These are phyloP conservation scores for Aspergillus costaricaensis DNA, from an alignment of 2,329 filamentous ascomycete genomes.

Conservation along the genomic window DNA sequence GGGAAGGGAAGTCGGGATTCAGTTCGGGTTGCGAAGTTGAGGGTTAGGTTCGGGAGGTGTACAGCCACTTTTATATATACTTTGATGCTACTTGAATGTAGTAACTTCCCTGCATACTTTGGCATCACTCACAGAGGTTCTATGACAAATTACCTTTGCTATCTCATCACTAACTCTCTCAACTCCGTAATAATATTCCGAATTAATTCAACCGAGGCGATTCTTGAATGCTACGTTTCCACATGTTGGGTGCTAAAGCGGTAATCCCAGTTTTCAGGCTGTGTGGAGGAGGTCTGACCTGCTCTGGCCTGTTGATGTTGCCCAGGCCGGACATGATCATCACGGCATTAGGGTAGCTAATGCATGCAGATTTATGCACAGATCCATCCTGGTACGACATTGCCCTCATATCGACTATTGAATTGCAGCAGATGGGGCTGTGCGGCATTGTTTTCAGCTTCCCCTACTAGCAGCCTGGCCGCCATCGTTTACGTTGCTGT, in stretches of 20 bases:
- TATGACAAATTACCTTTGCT: neutral
- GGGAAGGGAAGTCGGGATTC: neutral
- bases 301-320: too few relatives aligned
- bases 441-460: too few relatives aligned
- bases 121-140: neutral
- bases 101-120: neutral
- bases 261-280: neutral
- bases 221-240: neutral
- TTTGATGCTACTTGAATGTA: neutral
- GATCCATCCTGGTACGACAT: too few relatives aligned
- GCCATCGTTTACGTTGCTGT: too few relatives aligned
- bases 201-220: neutral
- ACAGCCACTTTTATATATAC: neutral
- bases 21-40: neutral
- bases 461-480: too few relatives aligned
- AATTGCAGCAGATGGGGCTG: too few relatives aligned
- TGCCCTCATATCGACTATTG: too few relatives aligned
- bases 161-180: neutral
- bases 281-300: neutral
- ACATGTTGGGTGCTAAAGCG: too few relatives aligned
- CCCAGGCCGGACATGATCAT: too few relatives aligned
- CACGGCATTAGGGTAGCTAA: too few relatives aligned
- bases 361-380: too few relatives aligned
- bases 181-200: neutral
- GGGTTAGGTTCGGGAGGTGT: neutral